A percentile compares a stretch with the other conserved stretches of the same genome.
Evolutionary conservation across 768 basidiomycete species (phyloP).

Genomic region (Boletellus ananiceps): DNA sequence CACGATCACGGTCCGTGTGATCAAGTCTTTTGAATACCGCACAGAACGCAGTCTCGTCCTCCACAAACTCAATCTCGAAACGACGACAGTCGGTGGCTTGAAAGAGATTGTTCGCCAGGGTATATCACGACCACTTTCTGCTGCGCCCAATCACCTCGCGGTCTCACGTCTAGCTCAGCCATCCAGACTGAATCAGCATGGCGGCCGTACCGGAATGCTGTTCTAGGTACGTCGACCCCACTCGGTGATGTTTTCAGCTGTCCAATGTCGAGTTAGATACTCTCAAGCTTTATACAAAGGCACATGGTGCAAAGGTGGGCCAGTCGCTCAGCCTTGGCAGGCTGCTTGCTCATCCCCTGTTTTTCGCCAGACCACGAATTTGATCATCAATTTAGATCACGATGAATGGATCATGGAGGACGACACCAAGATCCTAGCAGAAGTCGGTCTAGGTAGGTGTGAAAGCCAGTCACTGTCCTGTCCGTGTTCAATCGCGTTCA

Average conservation of each 20-base stretch:
- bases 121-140: slow-evolving; percentile 28
- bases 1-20: slow-evolving; percentile 84
- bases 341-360: background rate
- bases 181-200: slow-evolving; percentile 72
- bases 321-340: background rate
- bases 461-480: background rate
- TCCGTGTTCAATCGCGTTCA: background rate
- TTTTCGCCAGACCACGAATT: slow-evolving; percentile 77
- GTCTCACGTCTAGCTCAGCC: slow-evolving; percentile 39
- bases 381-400: slow-evolving; percentile 96
- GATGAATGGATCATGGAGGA: slow-evolving; percentile 89
- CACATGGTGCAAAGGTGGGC: slow-evolving; percentile 87
- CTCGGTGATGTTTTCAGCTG: background rate
- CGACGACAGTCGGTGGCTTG: slow-evolving; percentile 72
- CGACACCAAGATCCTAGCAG: slow-evolving; percentile 57
- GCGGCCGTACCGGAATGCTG: slow-evolving; percentile 80
- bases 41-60: slow-evolving; percentile 87
- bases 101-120: slow-evolving; percentile 70
- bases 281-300: slow-evolving; percentile 88
- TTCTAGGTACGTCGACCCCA: slow-evolving; percentile 50
- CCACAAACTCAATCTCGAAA: slow-evolving; percentile 72
- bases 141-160: background rate
- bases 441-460: slow-evolving; percentile 69
- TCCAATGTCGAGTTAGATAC: slow-evolving; percentile 56
- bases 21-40: slow-evolving; percentile 92